Evolutionary conservation across 345 rosid species (phyloP), one percentile per base, ranked within the genome.

Genomic region (Syzygium aqueum): DNA sequence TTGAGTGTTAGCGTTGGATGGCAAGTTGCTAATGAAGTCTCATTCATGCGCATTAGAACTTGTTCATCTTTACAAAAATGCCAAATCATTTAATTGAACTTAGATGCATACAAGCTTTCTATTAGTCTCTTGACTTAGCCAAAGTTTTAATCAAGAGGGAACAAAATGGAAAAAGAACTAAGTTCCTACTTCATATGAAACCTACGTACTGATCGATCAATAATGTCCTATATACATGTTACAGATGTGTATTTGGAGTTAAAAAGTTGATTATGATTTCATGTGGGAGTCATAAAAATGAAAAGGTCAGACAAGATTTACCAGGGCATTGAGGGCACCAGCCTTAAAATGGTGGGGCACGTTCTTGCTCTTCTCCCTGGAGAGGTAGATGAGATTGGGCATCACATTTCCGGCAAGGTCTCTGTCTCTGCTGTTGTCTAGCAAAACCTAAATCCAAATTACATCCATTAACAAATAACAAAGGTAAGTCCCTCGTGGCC

Each of bases 301-400:
- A 37, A 33, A 19, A 73, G 2, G 3, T 37, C 80, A 73, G 82
- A 73, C 49, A 19, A 73, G 11, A 30, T 22, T 80, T 84, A 86
- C 88, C 86, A 95, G 84, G 15, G 88, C 91, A 85, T 96, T 96
- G 49, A 96, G 96, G 88, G 99, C 99, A 77, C 99, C 99, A 17
- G 95, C 97, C 90, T 96, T 96, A 88, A 91, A 96, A 86, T 95
- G 89, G 89, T 96, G 98, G 21, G 87, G 91, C 50, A 90, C 90
- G 49, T 88, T 87, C 84, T 84, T 91, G 90, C 90, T 90, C 89
- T 95, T 96, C 88, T 94, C 92, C 84, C 99, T 88, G 2, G 97
- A 93, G 54, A 96, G 88, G 59, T 95, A 96, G 8, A 95, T 89
- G 67, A 96, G 92, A 40, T 92, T 95, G 56, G 98, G 96, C 94